A percentile compares a stretch with the other conserved stretches of the same genome.
These are phyloP conservation scores for Acacia confusa DNA, from an alignment of 306 rosid species.

Conservation along the genomic window DNA sequence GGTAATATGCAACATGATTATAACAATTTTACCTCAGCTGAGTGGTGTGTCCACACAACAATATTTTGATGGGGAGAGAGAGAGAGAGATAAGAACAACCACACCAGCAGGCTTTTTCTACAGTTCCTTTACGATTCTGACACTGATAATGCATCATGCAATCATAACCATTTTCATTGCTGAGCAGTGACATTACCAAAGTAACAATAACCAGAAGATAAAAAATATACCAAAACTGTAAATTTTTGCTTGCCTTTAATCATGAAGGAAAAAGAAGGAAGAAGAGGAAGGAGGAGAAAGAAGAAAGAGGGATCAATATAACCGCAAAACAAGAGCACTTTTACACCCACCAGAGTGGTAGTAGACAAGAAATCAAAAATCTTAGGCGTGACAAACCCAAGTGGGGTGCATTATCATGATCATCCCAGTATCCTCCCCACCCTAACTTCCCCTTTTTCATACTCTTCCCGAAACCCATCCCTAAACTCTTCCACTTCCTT, in stretches of 20 bases:
- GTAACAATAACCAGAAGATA: neutral
- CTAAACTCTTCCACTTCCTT: conserved; percentile 30
- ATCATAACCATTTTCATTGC: neutral
- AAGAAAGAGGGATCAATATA: conserved; percentile 34
- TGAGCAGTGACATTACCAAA: neutral
- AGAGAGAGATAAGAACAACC: neutral
- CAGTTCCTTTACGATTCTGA: neutral
- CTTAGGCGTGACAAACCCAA: conserved; percentile 72
- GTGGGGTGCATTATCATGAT: conserved; percentile 77
- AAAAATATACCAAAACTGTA: conserved; percentile 1
- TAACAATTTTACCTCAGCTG: neutral
- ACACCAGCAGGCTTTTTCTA: neutral
- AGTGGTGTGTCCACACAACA: neutral
- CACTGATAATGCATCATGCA: conserved; percentile 8
- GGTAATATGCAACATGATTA: neutral
- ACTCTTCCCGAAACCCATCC: conserved; percentile 26
- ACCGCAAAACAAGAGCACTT: conserved; percentile 44
- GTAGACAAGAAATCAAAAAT: conserved; percentile 49
- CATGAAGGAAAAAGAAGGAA: neutral
- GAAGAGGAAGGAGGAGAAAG: neutral
- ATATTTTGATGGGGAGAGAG: neutral
- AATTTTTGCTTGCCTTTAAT: neutral
- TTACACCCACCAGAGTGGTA: conserved; percentile 50
- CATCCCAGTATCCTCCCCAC: conserved; percentile 35
- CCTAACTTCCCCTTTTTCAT: conserved; percentile 5